Evolutionary conservation across 495 filamentous ascomycete genomes (phyloP).

Genomic region (Trichocladium antarcticum): DNA sequence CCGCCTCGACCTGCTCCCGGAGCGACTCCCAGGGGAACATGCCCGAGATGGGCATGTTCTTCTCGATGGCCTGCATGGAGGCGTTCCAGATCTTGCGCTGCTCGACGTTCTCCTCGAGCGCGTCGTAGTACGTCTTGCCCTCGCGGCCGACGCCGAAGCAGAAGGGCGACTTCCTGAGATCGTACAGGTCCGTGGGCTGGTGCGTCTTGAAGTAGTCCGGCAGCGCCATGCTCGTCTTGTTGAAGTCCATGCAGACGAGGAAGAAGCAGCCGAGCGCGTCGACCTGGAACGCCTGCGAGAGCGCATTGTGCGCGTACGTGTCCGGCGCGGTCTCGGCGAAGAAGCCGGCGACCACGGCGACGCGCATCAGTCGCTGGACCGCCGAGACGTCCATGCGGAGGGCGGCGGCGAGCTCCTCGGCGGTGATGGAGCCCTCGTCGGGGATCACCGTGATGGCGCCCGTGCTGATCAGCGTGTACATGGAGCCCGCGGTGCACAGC

Average conservation of each 20-base stretch:
- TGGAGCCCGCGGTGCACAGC: constrained; percentile 8
- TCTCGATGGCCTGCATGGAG: constrained; percentile 20
- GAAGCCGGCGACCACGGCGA: constrained; percentile 20
- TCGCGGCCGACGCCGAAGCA: constrained; percentile 20
- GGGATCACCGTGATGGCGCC: constrained; percentile 21
- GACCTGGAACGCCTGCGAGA: constrained; percentile 9
- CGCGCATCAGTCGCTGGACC: constrained; percentile 19
- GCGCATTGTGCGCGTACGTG: constrained; percentile 20
- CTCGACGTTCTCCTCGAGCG: constrained; percentile 11
- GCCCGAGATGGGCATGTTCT: constrained; percentile 23
- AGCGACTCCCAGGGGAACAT: constrained; percentile 30
- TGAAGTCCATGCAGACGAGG: constrained; percentile 17
- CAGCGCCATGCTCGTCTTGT: constrained; percentile 7
- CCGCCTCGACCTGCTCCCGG: constrained; percentile 23
- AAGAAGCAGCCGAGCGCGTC: constrained; percentile 12
- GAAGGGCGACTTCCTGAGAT: constrained; percentile 24
- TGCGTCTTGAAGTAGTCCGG: constrained; percentile 26
- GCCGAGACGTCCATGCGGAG: constrained; percentile 18
- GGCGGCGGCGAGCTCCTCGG: constrained; percentile 17
- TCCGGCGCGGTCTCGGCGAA: constrained; percentile 16
- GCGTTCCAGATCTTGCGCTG: constrained; percentile 11
- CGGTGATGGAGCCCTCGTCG: constrained; percentile 15
- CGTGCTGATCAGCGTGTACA: constrained; percentile 16
- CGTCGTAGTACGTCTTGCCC: constrained; percentile 25
- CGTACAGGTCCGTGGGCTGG: constrained; percentile 18